Conservation (phyloP, 2,329 filamentous ascomycete genomes). For the Cyanodermella asteris region DNA sequence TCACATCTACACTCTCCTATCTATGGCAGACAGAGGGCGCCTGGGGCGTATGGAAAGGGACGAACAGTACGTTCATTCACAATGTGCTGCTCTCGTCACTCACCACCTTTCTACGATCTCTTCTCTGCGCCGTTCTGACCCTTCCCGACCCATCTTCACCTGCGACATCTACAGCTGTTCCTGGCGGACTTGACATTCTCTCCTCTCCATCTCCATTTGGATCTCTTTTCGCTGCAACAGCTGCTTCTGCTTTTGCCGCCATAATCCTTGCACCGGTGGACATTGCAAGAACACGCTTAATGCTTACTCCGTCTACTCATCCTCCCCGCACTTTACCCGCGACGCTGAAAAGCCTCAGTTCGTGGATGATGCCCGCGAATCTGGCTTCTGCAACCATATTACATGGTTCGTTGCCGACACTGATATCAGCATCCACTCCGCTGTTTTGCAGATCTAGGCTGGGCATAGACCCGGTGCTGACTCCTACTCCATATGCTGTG, state of each 20-base stretch:
- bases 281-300: slow-evolving; percentile 65
- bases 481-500: slow-evolving; percentile 62
- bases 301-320: slow-evolving; percentile 59
- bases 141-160: slow-evolving; percentile 49
- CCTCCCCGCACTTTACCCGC: slow-evolving; percentile 58
- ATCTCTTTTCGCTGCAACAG: slow-evolving; percentile 51
- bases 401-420: slow-evolving; percentile 62
- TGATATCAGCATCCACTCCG: slow-evolving; percentile 64
- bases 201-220: slow-evolving; percentile 65
- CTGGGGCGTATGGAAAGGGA: slow-evolving; percentile 84
- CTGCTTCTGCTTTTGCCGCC: slow-evolving; percentile 47
- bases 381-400: slow-evolving; percentile 58
- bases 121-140: slow-evolving; percentile 77
- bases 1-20: slow-evolving; percentile 69
- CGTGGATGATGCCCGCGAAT: slow-evolving; percentile 47
- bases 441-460: slow-evolving; percentile 71
- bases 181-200: slow-evolving; percentile 54
- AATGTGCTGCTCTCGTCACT: slow-evolving; percentile 65
- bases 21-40: slow-evolving; percentile 76
- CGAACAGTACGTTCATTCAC: slow-evolving; percentile 84
- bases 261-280: slow-evolving; percentile 72
- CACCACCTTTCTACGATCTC: slow-evolving; percentile 77
- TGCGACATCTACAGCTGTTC: slow-evolving; percentile 24
- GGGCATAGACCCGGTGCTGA: slow-evolving; percentile 58
- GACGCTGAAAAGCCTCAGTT: slow-evolving; percentile 57